Percentiles rank a stretch among this genome's conserved stretches.
These are phyloP conservation scores for Ambispora gerdemannii DNA, from an alignment of 192 early-diverging fungal species.

Conservation along the genomic window DNA sequence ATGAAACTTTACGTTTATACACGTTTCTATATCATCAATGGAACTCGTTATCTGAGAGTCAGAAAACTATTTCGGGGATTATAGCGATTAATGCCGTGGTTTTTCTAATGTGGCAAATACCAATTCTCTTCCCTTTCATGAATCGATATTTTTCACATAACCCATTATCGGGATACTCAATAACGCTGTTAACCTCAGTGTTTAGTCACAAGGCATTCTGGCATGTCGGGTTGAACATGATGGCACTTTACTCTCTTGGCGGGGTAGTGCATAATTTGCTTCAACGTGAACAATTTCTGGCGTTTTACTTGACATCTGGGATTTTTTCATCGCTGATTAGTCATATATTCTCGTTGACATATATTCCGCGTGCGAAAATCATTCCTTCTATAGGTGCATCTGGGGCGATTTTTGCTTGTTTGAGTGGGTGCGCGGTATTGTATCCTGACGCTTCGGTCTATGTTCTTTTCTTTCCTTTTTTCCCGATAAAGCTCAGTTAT, in stretches of 20 bases:
- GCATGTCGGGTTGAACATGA: conserved; percentile 81
- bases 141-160: conserved; percentile 73
- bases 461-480: conserved; percentile 61
- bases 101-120: conserved; percentile 72
- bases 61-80: conserved; percentile 45
- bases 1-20: conserved; percentile 38
- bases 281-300: conserved; percentile 68
- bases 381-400: conserved; percentile 77
- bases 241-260: conserved; percentile 72
- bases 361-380: conserved; percentile 41
- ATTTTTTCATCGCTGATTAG: conserved; percentile 63
- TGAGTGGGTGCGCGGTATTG: conserved; percentile 57
- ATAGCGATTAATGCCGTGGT: conserved; percentile 73
- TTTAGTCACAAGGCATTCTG: conserved; percentile 73
- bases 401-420: conserved; percentile 73
- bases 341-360: conserved; percentile 53
- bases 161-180: conserved; percentile 59
- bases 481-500: conserved; percentile 52
- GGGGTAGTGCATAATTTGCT: conserved; percentile 46
- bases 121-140: conserved; percentile 66
- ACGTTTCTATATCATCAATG: conserved; percentile 34
- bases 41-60: conserved; percentile 33
- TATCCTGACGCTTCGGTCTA: conserved; percentile 56
- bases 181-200: conserved; percentile 74
- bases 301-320: conserved; percentile 75